phyloP scores from a whole-genome alignment of 768 basidiomycete species.

The Panaeolus cyanescens region DNA sequence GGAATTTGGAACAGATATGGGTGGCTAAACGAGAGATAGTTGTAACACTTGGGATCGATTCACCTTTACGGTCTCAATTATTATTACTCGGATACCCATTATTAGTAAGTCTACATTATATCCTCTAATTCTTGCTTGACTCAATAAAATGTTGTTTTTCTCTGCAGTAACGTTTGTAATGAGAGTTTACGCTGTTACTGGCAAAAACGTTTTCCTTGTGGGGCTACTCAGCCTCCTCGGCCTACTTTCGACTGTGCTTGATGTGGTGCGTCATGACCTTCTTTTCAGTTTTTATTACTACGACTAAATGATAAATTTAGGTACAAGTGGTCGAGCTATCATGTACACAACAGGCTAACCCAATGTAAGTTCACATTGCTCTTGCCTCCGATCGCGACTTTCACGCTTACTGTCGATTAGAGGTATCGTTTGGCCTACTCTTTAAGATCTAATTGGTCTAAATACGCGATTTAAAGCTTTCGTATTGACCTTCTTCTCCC shows the following conservation, averaged over 20 bases:
- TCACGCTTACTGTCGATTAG: too few relatives aligned
- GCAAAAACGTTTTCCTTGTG: neutral
- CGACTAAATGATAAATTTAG: too few relatives aligned
- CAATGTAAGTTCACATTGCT: neutral
- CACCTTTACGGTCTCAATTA: neutral
- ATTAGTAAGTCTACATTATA: neutral
- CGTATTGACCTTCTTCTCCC: neutral
- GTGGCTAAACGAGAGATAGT: neutral
- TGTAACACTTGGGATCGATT: neutral
- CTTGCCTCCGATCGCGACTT: neutral
- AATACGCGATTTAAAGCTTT: too few relatives aligned
- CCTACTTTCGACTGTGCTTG: neutral
- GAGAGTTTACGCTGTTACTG: neutral
- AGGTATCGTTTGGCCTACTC: too few relatives aligned
- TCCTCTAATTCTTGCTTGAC: neutral
- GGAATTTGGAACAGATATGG: neutral
- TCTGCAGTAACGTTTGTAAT: neutral
- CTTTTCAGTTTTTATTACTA: too few relatives aligned
- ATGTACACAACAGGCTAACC: neutral
- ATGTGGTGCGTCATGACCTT: neutral
- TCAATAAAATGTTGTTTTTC: neutral
- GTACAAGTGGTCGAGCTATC: neutral
- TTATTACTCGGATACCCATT: neutral
- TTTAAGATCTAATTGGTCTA: too few relatives aligned
- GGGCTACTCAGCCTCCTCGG: neutral